Conservation (phyloP, 495 filamentous ascomycete genomes). For the Penicillium turbatum region DNA sequence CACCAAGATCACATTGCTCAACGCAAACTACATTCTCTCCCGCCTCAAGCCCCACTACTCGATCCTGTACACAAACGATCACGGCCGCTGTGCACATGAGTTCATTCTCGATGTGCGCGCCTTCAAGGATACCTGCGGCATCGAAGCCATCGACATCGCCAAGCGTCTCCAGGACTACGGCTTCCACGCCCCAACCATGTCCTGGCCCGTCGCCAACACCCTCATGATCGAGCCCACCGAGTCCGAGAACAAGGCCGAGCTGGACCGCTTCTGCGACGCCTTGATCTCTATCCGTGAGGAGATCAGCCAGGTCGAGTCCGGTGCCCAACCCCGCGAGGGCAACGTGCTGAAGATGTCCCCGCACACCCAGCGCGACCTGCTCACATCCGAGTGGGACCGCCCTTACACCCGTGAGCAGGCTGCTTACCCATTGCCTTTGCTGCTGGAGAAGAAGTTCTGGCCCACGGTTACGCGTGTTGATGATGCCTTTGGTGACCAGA, state of each 20-base stretch:
- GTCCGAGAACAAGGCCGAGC: conserved; percentile 86
- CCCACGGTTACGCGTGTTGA: conserved; percentile 83
- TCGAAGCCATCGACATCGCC: conserved; percentile 95
- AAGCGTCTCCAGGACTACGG: conserved; percentile 98
- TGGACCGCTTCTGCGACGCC: conserved; percentile 93
- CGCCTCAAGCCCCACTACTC: conserved; percentile 85
- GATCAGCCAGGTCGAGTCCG: conserved; percentile 80
- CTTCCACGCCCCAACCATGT: conserved; percentile 98
- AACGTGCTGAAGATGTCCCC: conserved; percentile 94
- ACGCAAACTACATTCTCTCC: conserved; percentile 96
- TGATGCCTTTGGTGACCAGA: conserved; percentile 89
- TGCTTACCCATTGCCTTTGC: conserved; percentile 80
- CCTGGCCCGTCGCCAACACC: conserved; percentile 93
- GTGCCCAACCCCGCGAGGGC: conserved; percentile 67
- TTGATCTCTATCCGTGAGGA: conserved; percentile 85
- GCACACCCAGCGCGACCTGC: conserved; percentile 79
- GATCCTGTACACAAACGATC: conserved; percentile 87
- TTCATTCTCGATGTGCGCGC: conserved; percentile 91
- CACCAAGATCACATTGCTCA: conserved; percentile 89
- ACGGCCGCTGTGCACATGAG: conserved; percentile 91
- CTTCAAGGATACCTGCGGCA: conserved; percentile 78
- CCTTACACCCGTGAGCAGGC: conserved; percentile 77
- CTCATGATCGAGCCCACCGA: conserved; percentile 99
- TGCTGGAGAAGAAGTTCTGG: conserved; percentile 99
- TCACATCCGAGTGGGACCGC: conserved; percentile 66